Base-by-base conservation (phyloP, 768 basidiomycete species). In the Lactifluus pinguis region DNA sequence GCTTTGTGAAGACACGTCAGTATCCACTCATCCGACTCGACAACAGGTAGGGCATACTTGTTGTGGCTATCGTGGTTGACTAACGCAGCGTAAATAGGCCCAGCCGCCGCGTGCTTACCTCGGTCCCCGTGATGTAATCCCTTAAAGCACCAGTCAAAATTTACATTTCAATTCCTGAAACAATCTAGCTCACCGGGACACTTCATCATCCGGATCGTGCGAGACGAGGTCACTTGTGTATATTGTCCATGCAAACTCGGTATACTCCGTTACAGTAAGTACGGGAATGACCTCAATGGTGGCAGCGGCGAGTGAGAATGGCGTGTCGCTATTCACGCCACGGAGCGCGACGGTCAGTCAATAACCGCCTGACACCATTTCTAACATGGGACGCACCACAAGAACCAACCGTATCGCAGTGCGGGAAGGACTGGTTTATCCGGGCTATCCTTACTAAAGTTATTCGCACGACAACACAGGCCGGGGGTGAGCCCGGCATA, bases 31-130 rank as follows among this genome's bases (percentile, higher is more conserved):
- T 19, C 36, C 5, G 38, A 41, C 21, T 21, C 32, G 4, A 21
- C 2, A 3, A 25, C 29, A 53, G 21, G 29, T 32, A 36, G 25
- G 11, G 66, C 80, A 34, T 62, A 86, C 83, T 83, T 78, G 65
- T 84, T 83, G 69, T 84, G 87, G 45, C 78, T 83, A 68, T 91
- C 88, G 66, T 91, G 88, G 69, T 91, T 91, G 9, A 89, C 88
- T 9, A 90, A 73, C 0, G 84, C 81, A 34, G 85, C 82, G 64
- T 89, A 91, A 3, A 89, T 79, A 19, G 88, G 86, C 0, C 86
- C 85, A 14, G 79, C 50, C n/a, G 7, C 13, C 29, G 9, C 11
- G 21, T 30, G 39, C 60, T n/a, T 68, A 85, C 86, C 74, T 89
- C 87, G 3, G 81, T 74, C 68, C 87, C 88, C 64, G 77, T 73